These are phyloP conservation scores for Favolaschia claudopus DNA, from an alignment of 768 basidiomycete genomes.

Conservation along the genomic window DNA sequence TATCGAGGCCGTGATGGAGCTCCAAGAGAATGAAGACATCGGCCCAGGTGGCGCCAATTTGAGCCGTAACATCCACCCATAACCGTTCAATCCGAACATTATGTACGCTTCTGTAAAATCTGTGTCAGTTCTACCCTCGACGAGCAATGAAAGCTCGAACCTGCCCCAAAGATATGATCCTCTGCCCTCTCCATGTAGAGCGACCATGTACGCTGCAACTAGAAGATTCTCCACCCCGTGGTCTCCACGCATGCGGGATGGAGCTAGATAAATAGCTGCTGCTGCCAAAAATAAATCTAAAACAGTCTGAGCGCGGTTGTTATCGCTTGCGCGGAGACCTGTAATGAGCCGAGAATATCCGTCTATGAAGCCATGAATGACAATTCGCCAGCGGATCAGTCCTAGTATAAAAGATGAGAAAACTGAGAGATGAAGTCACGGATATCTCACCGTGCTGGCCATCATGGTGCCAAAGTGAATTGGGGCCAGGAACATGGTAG, in stretches of 20 bases:
- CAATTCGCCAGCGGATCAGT: neutral
- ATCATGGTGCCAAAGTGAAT: constrained; percentile 44
- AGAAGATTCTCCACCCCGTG: too few relatives aligned
- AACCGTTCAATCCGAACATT: constrained; percentile 48
- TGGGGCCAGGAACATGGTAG: constrained; percentile 37
- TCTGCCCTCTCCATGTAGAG: too few relatives aligned
- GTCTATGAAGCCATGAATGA: too few relatives aligned
- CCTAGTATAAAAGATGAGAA: neutral
- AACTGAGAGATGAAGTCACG: too few relatives aligned
- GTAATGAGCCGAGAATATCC: neutral
- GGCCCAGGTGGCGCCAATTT: constrained; percentile 46
- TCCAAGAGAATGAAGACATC: constrained; percentile 45
- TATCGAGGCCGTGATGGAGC: constrained; percentile 34
- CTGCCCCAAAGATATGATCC: too few relatives aligned
- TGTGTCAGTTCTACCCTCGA: too few relatives aligned
- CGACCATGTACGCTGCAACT: too few relatives aligned
- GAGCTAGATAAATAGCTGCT: too few relatives aligned
- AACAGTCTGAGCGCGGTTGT: neutral
- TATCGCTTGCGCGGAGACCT: neutral
- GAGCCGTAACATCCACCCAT: constrained; percentile 45
- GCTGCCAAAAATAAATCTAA: too few relatives aligned
- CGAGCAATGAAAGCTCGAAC: too few relatives aligned
- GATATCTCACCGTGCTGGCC: too few relatives aligned
- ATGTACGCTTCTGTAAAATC: constrained; percentile 42
- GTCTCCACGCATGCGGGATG: too few relatives aligned